These are phyloP conservation scores for Populus tomentosa DNA, from an alignment of 441 rosid species.

Conservation along the genomic window DNA sequence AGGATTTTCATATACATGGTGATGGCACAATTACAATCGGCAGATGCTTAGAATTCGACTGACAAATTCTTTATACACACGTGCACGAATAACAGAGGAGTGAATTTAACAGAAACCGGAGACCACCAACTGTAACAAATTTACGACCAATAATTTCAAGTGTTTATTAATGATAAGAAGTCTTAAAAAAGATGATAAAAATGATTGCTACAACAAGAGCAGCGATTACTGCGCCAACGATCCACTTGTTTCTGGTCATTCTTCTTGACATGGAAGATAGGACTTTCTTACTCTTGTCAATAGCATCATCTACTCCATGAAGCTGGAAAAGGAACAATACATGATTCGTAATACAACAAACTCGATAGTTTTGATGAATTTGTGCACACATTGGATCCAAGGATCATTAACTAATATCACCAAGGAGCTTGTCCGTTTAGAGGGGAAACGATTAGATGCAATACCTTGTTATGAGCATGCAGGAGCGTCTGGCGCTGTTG, in stretches of 20 bases:
- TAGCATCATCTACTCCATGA: slow-evolving; percentile 83
- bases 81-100: slow-evolving; percentile 5
- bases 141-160: slow-evolving; percentile 1
- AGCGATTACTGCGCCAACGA: slow-evolving; percentile 50
- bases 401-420: not conserved
- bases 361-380: slow-evolving; percentile 1
- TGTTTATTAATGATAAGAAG: slow-evolving; percentile 35
- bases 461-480: slow-evolving; percentile 64
- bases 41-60: not conserved
- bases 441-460: not conserved
- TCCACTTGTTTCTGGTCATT: slow-evolving; percentile 86
- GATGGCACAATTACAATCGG: too few species aligned
- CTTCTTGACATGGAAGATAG: slow-evolving; percentile 72
- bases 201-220: slow-evolving; percentile 57
- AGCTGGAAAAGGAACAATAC: slow-evolving; percentile 40
- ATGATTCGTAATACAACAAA: not conserved
- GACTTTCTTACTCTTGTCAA: slow-evolving; percentile 88
- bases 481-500: slow-evolving; percentile 83
- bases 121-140: not conserved
- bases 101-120: not conserved
- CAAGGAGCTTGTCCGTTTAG: not conserved
- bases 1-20: too few species aligned
- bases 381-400: not conserved
- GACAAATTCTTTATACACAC: slow-evolving; percentile 10
- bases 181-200: slow-evolving; percentile 74